A percentile compares a stretch with the other conserved stretches of the same genome.
phyloP scores from a whole-genome alignment of 2,329 filamentous ascomycete species.

The Ceratocystis diversiconidia region DNA sequence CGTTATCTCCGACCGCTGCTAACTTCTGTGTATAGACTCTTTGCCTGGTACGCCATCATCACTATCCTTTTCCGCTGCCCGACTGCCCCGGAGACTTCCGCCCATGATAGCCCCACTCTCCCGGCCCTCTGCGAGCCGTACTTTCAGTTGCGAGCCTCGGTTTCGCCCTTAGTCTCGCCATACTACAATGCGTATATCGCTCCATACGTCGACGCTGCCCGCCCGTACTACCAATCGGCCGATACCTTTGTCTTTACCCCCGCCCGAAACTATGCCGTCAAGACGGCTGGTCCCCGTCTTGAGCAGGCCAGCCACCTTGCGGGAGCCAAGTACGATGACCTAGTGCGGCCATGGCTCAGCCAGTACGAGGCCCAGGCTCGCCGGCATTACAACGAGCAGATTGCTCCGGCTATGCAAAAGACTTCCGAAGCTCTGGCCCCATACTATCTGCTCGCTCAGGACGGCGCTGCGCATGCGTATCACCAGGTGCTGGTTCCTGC shows the following conservation, averaged over 20 bases:
- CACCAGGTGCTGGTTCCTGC: conserved; percentile 60
- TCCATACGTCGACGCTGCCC: conserved; percentile 62
- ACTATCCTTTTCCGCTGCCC: conserved; percentile 77
- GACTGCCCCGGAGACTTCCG: conserved; percentile 34
- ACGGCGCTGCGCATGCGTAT: conserved; percentile 52
- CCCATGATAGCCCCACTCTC: conserved; percentile 52
- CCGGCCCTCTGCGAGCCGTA: conserved; percentile 76
- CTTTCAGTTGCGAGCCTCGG: conserved; percentile 45
- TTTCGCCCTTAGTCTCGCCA: conserved; percentile 63
- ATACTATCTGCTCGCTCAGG: conserved; percentile 54
- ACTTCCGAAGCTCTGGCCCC: conserved; percentile 46
- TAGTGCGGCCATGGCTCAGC: conserved; percentile 58
- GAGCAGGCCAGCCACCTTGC: conserved; percentile 52
- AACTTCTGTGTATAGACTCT: conserved; percentile 38
- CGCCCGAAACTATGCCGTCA: conserved; percentile 48
- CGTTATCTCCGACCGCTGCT: neutral
- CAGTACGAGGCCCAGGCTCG: conserved; percentile 47
- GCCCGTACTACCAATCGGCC: conserved; percentile 56
- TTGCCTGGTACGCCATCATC: conserved; percentile 75
- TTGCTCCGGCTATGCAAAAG: conserved; percentile 62
- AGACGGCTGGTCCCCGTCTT: conserved; percentile 62
- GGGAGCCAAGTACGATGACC: conserved; percentile 62
- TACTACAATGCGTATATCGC: conserved; percentile 77
- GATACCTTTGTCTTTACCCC: conserved; percentile 56
- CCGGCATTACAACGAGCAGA: conserved; percentile 51